These are phyloP conservation scores for Colletotrichum sojae DNA, from an alignment of 2,329 filamentous ascomycete genomes.

Conservation along the genomic window DNA sequence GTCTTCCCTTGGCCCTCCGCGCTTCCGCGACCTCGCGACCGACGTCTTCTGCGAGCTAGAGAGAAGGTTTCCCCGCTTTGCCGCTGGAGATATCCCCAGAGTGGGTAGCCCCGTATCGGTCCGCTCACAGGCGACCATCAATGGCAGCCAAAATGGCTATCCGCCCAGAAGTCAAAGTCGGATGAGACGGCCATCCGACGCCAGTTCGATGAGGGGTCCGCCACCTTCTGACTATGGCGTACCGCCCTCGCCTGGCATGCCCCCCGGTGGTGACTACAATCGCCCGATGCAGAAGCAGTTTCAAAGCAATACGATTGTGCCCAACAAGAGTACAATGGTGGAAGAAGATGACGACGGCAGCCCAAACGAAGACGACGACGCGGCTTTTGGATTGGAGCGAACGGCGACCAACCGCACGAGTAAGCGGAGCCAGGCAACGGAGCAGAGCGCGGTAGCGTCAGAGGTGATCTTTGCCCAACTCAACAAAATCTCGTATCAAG, in stretches of 20 bases:
- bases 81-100: conserved; percentile 77
- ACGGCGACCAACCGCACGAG: conserved; percentile 43
- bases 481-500: conserved; percentile 29
- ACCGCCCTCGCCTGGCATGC: conserved; percentile 71
- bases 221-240: conserved; percentile 63
- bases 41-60: conserved; percentile 98
- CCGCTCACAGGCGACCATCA: conserved; percentile 72
- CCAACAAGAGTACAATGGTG: conserved; percentile 97
- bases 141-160: conserved; percentile 65
- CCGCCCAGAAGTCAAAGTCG: conserved; percentile 67
- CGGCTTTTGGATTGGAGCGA: conserved; percentile 73
- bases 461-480: conserved; percentile 52
- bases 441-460: conserved; percentile 52
- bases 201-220: conserved; percentile 69
- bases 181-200: conserved; percentile 72
- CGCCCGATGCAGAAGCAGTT: conserved; percentile 90
- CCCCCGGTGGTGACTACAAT: conserved; percentile 74
- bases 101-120: conserved; percentile 78
- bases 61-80: conserved; percentile 87
- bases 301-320: conserved; percentile 95
- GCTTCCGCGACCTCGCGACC: conserved; percentile 92
- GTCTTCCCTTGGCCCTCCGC: conserved; percentile 86
- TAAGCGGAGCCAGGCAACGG: conserved; percentile 47
- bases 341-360: conserved; percentile 89
- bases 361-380: conserved; percentile 70